Conservation (phyloP, 495 filamentous ascomycete species). For the Immersiella caudata region DNA sequence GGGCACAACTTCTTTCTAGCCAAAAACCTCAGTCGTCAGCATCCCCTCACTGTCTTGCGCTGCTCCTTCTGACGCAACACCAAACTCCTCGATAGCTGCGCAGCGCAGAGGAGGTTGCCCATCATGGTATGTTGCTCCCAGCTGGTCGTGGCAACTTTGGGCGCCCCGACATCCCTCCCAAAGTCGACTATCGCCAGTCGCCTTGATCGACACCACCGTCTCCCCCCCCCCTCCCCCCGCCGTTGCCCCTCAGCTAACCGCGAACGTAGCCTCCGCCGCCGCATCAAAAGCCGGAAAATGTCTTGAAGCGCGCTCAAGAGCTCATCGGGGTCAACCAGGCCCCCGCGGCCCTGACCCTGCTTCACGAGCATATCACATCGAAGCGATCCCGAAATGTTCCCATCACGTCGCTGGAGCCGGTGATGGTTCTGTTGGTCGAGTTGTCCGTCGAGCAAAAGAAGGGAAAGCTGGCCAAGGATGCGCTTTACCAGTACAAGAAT, state of each 20-base stretch:
- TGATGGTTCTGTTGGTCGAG: slow-evolving; percentile 97
- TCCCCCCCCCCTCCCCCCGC: background rate
- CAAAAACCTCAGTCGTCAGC: slow-evolving; percentile 42
- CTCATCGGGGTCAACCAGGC: slow-evolving; percentile 96
- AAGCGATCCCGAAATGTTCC: slow-evolving; percentile 97
- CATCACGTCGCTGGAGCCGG: slow-evolving; percentile 93
- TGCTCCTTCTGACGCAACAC: slow-evolving; percentile 25
- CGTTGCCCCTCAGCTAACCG: slow-evolving; percentile 20
- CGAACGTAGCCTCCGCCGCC: slow-evolving; percentile 84
- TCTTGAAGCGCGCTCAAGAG: slow-evolving; percentile 96
- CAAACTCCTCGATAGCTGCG: slow-evolving; percentile 37
- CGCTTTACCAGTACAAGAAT: slow-evolving; percentile 99
- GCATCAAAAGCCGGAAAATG: slow-evolving; percentile 97
- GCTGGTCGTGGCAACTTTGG: background rate
- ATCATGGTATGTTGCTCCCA: slow-evolving; percentile 41
- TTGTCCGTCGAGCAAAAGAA: slow-evolving; percentile 95
- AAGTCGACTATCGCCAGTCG: slow-evolving; percentile 5
- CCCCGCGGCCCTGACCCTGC: slow-evolving; percentile 85
- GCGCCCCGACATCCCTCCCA: slow-evolving; percentile 19
- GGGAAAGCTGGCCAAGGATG: slow-evolving; percentile 97
- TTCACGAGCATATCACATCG: slow-evolving; percentile 98
- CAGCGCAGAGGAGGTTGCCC: slow-evolving; percentile 44
- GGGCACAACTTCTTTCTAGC: slow-evolving; percentile 38
- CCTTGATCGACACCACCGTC: background rate
- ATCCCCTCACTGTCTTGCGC: slow-evolving; percentile 36